phyloP scores from a whole-genome alignment of 805 yeast genomes.

The Starmerella kuoi region DNA sequence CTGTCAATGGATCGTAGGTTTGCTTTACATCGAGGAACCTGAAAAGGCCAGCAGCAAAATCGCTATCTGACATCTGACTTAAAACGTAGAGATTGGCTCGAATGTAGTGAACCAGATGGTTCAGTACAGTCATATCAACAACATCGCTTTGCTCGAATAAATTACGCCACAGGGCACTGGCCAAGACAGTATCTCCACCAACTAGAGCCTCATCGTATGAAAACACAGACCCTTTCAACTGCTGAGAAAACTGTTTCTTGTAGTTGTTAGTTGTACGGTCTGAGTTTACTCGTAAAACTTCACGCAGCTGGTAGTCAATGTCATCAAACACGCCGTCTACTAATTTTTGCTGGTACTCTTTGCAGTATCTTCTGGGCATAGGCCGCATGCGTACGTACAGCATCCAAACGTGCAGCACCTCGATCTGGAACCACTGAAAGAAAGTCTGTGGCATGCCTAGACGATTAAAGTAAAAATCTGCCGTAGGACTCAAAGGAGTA shows the following conservation, averaged over 20 bases:
- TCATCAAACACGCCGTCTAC: conserved; percentile 83
- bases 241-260: conserved; percentile 80
- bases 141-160: conserved; percentile 74
- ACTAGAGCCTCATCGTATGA: conserved; percentile 87
- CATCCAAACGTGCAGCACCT: conserved; percentile 86
- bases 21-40: conserved; percentile 72
- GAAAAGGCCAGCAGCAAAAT: conserved; percentile 84
- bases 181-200: conserved; percentile 48
- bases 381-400: conserved; percentile 91
- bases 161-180: conserved; percentile 51
- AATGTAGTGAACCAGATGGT: conserved; percentile 78
- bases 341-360: conserved; percentile 80
- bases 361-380: conserved; percentile 80
- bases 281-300: conserved; percentile 73
- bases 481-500: conserved; percentile 45
- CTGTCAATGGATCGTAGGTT: conserved; percentile 58
- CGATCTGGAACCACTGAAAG: conserved; percentile 93
- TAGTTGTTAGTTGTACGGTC: conserved; percentile 74
- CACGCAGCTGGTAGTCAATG: conserved; percentile 72
- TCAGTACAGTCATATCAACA: conserved; percentile 70
- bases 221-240: conserved; percentile 75
- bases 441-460: conserved; percentile 73
- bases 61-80: conserved; percentile 75
- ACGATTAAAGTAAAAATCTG: conserved; percentile 75
- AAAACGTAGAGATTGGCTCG: conserved; percentile 82